Percentiles rank a stretch among this genome's conserved stretches.
Evolutionary conservation across 1,284 basidiomycete species (phyloP).

Genomic region (Pisolithus thermaeus): DNA sequence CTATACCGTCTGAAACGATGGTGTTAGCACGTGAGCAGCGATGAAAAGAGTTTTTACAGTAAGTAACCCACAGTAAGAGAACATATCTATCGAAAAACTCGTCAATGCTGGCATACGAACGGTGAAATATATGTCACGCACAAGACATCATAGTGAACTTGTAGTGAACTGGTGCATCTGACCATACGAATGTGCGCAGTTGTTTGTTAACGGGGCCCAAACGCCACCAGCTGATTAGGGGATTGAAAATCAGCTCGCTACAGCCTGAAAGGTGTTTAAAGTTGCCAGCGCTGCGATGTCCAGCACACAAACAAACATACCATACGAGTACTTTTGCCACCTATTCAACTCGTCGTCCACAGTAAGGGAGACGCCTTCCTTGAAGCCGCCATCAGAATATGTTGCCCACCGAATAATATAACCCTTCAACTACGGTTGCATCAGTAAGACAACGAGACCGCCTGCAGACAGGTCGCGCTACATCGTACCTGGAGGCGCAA

Average conservation of each 20-base stretch:
- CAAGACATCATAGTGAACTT: constrained; percentile 69
- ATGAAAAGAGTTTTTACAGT: too few species aligned
- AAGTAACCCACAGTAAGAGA: constrained; percentile 52
- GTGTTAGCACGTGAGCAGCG: neutral
- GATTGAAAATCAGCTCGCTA: constrained; percentile 75
- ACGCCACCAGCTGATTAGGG: constrained; percentile 61
- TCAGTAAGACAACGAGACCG: neutral
- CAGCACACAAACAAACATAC: constrained; percentile 33
- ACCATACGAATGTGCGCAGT: constrained; percentile 68
- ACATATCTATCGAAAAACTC: constrained; percentile 57
- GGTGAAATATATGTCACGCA: constrained; percentile 37
- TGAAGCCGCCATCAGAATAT: constrained; percentile 73
- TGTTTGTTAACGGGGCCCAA: constrained; percentile 70
- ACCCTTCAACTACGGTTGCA: constrained; percentile 41
- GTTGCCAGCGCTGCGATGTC: too few species aligned
- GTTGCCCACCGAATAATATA: constrained; percentile 79
- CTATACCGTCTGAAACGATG: constrained; percentile 56
- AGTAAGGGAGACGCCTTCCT: constrained; percentile 77
- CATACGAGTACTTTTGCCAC: constrained; percentile 82
- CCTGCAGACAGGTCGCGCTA: neutral
- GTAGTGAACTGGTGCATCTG: constrained; percentile 67
- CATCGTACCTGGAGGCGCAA: constrained; percentile 41
- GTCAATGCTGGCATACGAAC: neutral
- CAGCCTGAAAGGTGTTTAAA: constrained; percentile 34
- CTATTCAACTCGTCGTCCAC: constrained; percentile 72